phyloP scores from a whole-genome alignment of 495 filamentous ascomycete species.

The Penicillium atrosanguineum region DNA sequence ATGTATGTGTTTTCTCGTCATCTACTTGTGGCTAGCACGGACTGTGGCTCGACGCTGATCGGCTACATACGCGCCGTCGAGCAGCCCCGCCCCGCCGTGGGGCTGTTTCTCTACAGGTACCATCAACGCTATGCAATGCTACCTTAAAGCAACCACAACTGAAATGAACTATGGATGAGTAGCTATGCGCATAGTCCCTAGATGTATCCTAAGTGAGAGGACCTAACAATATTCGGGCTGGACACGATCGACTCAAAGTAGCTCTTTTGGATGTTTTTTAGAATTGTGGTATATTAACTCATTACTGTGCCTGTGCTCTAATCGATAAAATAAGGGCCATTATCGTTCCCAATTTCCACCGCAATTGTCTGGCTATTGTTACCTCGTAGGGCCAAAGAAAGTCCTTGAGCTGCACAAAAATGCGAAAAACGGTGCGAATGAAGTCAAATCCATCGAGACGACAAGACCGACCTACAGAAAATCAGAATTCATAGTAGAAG shows the following conservation, averaged over 20 bases:
- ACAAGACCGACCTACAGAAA: neutral
- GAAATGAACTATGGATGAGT: neutral
- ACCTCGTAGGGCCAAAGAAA: neutral
- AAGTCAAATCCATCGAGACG: neutral
- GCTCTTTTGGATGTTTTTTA: neutral
- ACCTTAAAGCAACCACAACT: neutral
- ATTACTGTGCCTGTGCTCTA: slow-evolving; percentile 8
- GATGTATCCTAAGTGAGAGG: neutral
- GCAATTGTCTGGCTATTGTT: neutral
- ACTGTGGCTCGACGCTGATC: neutral
- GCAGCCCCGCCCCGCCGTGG: too few relatives aligned
- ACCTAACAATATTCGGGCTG: neutral
- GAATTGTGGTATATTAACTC: neutral
- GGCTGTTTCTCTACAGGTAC: neutral
- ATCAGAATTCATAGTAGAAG: neutral
- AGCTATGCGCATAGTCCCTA: neutral
- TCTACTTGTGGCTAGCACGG: neutral
- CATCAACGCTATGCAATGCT: neutral
- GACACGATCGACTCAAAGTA: neutral
- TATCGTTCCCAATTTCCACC: neutral
- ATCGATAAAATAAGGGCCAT: slow-evolving; percentile 6
- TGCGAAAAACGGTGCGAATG: neutral
- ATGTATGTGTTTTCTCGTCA: neutral
- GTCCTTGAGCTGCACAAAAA: neutral
- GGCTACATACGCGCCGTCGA: neutral